phyloP scores from a whole-genome alignment of 495 filamentous ascomycete genomes.

The Penicillium waksmanii region DNA sequence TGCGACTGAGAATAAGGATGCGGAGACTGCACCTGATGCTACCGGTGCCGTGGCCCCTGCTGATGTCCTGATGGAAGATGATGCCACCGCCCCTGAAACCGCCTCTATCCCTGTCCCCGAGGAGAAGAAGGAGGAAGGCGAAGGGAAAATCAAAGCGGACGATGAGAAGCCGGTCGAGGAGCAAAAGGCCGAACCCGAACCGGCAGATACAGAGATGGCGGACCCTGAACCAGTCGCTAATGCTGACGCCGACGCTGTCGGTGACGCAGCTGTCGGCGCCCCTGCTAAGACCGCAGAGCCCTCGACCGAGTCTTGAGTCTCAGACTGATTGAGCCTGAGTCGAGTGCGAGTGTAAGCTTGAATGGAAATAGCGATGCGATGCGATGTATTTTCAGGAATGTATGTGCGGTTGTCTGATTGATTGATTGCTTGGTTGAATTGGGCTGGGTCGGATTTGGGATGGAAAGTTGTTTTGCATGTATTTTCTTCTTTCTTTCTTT shows the following conservation, averaged over 20 bases:
- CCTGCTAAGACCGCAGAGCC: not conserved
- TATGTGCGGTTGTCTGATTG: too few species aligned
- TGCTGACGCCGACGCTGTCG: constrained; percentile 31
- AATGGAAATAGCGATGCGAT: too few species aligned
- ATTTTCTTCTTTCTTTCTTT: not conserved
- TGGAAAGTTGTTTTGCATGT: constrained; percentile 11
- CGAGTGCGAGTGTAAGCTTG: too few species aligned
- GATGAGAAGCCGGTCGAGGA: not conserved
- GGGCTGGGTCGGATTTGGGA: constrained; percentile 5
- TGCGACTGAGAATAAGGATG: not conserved
- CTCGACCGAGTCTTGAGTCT: not conserved
- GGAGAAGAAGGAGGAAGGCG: not conserved
- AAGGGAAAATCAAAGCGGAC: not conserved
- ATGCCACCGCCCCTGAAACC: not conserved
- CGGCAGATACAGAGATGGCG: constrained; percentile 43
- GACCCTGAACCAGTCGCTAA: constrained; percentile 31
- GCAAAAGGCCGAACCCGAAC: not conserved
- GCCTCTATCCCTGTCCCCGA: not conserved
- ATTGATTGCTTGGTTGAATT: not conserved
- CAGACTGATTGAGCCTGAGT: not conserved
- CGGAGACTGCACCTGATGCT: not conserved
- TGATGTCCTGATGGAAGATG: not conserved
- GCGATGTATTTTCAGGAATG: too few species aligned
- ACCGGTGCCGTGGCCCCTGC: not conserved
- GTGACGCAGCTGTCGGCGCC: constrained; percentile 3